phyloP scores from a whole-genome alignment of 805 yeast genomes.

The Tetrapisispora namnaoensis region DNA sequence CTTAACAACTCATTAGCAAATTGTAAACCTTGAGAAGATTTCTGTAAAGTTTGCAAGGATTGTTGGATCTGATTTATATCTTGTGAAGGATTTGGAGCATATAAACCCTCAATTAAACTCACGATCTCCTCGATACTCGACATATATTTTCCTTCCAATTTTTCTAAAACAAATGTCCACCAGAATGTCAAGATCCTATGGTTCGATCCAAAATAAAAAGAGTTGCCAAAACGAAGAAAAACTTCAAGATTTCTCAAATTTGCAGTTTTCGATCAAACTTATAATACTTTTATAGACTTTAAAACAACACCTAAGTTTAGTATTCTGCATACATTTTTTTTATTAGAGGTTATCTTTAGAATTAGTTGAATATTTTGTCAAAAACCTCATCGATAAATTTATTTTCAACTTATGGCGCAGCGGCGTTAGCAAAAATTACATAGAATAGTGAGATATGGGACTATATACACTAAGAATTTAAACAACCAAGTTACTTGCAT shows the following conservation, averaged over 20 bases:
- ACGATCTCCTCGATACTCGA: background rate
- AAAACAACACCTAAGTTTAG: no score
- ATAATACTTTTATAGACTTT: no score
- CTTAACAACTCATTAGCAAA: constrained; percentile 22
- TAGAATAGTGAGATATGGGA: background rate
- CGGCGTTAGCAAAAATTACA: background rate
- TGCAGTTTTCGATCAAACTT: no score
- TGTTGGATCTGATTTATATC: constrained; percentile 26
- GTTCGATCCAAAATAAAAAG: background rate
- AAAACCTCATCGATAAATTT: background rate
- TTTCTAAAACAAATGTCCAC: background rate
- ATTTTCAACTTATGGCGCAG: background rate
- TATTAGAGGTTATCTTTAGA: background rate
- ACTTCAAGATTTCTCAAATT: no score
- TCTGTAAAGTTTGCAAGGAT: constrained; percentile 23
- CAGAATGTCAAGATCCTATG: background rate
- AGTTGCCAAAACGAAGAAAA: background rate
- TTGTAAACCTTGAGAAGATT: constrained; percentile 21
- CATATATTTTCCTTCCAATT: no score
- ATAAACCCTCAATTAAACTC: constrained; percentile 20
- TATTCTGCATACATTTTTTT: no score
- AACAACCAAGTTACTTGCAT: no score
- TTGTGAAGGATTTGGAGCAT: constrained; percentile 20
- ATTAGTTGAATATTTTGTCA: background rate
- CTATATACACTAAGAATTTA: background rate